phyloP scores from a whole-genome alignment of 2,329 filamentous ascomycete species.

The Chrysoporthe deuterocubensis region DNA sequence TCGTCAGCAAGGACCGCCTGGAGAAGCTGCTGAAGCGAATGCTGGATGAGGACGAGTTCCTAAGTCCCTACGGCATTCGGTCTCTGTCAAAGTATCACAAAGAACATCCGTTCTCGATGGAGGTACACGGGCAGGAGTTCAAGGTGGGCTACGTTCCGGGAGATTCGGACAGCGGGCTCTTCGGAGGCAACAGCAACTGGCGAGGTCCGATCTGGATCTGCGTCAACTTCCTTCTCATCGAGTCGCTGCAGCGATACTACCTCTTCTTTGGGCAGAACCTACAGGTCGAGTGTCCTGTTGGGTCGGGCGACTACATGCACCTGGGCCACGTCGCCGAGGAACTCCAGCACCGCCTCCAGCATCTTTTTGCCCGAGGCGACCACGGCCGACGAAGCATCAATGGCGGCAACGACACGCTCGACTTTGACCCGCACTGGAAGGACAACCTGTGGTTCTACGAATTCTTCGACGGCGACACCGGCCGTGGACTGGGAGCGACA shows the following conservation, averaged over 20 bases:
- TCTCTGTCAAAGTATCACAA: constrained; percentile 92
- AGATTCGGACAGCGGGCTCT: constrained; percentile 94
- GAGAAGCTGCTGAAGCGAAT: constrained; percentile 88
- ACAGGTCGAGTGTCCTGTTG: constrained; percentile 90
- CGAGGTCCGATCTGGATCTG: constrained; percentile 94
- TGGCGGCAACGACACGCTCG: constrained; percentile 78
- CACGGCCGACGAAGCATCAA: constrained; percentile 90
- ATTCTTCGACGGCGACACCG: constrained; percentile 93
- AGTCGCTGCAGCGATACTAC: constrained; percentile 93
- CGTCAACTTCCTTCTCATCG: constrained; percentile 92
- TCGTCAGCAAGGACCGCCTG: constrained; percentile 92
- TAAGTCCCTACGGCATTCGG: constrained; percentile 87
- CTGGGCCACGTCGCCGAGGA: constrained; percentile 93
- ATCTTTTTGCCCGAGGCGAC: constrained; percentile 83
- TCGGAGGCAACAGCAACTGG: constrained; percentile 98
- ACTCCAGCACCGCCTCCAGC: constrained; percentile 90
- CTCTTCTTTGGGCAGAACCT: constrained; percentile 92
- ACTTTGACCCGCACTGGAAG: constrained; percentile 92
- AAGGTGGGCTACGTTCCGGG: constrained; percentile 88
- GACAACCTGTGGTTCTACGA: constrained; percentile 96
- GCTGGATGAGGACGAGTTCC: constrained; percentile 92
- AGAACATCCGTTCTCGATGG: constrained; percentile 89
- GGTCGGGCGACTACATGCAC: constrained; percentile 94
- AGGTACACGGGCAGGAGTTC: constrained; percentile 90
- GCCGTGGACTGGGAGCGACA: constrained; percentile 85